These are phyloP conservation scores for Botrytis fragariae DNA, from an alignment of 2,329 filamentous ascomycete genomes.

Conservation along the genomic window DNA sequence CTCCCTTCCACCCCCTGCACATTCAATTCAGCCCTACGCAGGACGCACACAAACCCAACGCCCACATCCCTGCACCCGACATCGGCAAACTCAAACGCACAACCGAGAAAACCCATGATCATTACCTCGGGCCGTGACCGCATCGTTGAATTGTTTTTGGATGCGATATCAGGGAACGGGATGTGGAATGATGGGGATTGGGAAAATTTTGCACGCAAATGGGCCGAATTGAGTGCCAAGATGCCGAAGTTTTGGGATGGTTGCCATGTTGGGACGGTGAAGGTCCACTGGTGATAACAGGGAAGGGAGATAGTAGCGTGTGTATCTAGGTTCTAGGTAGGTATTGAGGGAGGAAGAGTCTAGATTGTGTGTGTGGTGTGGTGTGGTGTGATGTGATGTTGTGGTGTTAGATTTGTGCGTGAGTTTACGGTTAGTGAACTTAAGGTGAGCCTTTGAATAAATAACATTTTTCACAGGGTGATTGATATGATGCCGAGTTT, in stretches of 20 bases:
- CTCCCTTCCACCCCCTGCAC: too few species aligned
- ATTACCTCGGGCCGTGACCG: constrained; percentile 6
- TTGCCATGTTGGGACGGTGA: not conserved
- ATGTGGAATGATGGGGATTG: not conserved
- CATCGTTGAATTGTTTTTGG: too few species aligned
- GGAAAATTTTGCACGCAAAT: not conserved
- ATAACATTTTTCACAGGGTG: not conserved
- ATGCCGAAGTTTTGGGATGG: not conserved
- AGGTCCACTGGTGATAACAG: not conserved
- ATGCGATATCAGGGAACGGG: not conserved
- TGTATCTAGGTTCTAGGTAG: too few species aligned
- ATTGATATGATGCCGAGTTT: not conserved
- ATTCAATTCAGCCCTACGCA: not conserved
- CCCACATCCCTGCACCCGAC: not conserved
- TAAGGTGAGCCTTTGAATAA: not conserved
- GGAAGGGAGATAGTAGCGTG: not conserved
- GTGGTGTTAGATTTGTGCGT: not conserved
- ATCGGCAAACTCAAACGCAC: not conserved
- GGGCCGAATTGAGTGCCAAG: not conserved
- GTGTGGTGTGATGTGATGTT: not conserved
- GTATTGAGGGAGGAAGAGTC: not conserved
- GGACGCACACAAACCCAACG: not conserved
- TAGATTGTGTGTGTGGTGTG: not conserved
- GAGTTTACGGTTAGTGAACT: not conserved
- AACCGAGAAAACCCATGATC: not conserved